Conservation (phyloP, 768 basidiomycete genomes). For the Macrolepiota albuminosa region DNA sequence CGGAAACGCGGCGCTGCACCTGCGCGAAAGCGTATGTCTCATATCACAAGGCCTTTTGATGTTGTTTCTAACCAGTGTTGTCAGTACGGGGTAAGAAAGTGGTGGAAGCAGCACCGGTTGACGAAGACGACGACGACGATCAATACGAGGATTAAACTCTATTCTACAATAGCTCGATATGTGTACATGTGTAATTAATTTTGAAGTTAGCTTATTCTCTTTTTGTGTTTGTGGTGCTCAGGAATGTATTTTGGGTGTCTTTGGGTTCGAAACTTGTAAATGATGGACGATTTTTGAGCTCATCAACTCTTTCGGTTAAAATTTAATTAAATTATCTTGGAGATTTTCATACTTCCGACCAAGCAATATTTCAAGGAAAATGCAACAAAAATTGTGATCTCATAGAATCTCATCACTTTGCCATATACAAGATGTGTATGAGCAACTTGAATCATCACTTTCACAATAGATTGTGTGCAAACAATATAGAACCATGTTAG, state of each 20-base stretch:
- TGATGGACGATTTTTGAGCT: background rate
- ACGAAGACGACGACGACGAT: conserved; percentile 16
- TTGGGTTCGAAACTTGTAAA: background rate
- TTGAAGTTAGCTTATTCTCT: background rate
- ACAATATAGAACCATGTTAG: background rate
- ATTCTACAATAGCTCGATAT: background rate
- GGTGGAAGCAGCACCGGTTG: conserved; percentile 1
- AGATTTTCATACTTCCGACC: background rate
- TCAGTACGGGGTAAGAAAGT: conserved; percentile 14
- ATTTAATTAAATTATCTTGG: background rate
- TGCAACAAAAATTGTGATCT: no score
- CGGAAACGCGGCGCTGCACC: conserved; percentile 51
- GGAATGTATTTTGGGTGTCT: background rate
- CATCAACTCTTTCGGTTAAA: background rate
- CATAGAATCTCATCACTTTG: no score
- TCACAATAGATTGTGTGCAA: background rate
- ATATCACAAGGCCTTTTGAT: background rate
- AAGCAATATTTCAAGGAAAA: no score
- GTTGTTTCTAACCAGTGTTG: background rate
- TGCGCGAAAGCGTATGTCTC: conserved; percentile 36
- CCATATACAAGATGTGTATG: no score
- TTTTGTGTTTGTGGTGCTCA: background rate
- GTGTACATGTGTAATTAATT: background rate
- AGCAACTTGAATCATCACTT: no score
- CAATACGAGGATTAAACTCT: conserved; percentile 10